Evolutionary conservation across 2,329 filamentous ascomycete species (phyloP), one percentile per base, ranked within the genome.

Genomic region (Fusarium heterosporum): DNA sequence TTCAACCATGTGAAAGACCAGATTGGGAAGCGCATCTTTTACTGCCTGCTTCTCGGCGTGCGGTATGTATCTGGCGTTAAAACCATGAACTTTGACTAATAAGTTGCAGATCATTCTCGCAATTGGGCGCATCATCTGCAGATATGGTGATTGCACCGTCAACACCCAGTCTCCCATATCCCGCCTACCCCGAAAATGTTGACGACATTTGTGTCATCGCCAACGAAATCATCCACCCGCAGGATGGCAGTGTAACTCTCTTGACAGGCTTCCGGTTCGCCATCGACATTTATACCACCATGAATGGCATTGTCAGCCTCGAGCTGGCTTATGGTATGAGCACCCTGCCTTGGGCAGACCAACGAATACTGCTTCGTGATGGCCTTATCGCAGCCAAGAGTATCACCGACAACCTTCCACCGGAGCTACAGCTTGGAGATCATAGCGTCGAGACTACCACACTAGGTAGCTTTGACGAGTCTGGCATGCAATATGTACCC

Each of bases 301-400:
- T 95, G 83, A 93, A 92, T 55, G 84, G 89, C 6, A 80, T 96
- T 6, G 86, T 91, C 2, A 91, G 90, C n/a, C 87, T 93, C 72
- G 93, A 97, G 73, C 86, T 93, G 75, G 90, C 91, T 2, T 94
- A 94, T 76, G 93, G 93, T 12, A 89, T 93, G 71, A 90, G 90
- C 58, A 89, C 90, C 32, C 83, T 95, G 11, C 90, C 91, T 50
- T 95, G 91, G 88, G 85, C 89, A 17, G 87, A 90, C n/a, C 93
- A 97, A 78, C 88, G 90, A 69, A 84, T 85, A 30, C 85, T 93
- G 34, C 81, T 97, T 3, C 87, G 89, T 59, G 88, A 92, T 34
- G 91, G 90, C 17, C 80, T 97, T 4, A 83, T 87, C 42, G 85
- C 86, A 4, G 92, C 89, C 60, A 94, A 94, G 77, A 82, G 85